Conservation (phyloP, 208 protist genomes). For the Phytomonas serpens region DNA sequence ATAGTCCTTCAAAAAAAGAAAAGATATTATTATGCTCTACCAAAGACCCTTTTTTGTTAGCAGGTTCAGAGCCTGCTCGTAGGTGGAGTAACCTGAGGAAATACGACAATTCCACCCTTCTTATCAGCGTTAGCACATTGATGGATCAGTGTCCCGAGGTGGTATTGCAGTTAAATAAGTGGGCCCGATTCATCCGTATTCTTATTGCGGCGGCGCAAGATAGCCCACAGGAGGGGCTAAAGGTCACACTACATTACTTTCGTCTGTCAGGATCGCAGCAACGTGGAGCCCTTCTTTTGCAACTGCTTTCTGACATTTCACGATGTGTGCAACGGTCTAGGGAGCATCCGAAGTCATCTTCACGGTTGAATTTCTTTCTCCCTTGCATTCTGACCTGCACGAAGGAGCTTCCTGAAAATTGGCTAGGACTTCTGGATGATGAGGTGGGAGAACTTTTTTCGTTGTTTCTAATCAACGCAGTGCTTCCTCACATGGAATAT, state of each 20-base stretch:
- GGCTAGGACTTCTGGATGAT: constrained; percentile 27
- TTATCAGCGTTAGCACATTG: not conserved
- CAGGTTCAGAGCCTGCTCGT: not conserved
- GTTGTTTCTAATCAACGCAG: constrained; percentile 20
- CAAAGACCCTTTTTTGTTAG: not conserved
- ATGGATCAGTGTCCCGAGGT: constrained; percentile 11
- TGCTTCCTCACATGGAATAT: constrained; percentile 20
- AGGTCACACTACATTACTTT: constrained; percentile 10
- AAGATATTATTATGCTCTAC: not conserved
- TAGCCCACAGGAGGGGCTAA: not conserved
- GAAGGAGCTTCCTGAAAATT: constrained; percentile 21
- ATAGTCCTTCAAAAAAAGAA: not conserved
- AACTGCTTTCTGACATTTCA: not conserved
- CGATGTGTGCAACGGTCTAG: not conserved
- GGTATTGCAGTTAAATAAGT: constrained; percentile 7
- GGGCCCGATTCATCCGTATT: not conserved
- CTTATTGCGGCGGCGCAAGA: not conserved
- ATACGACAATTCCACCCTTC: not conserved
- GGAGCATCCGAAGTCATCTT: not conserved
- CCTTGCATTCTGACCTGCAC: constrained; percentile 16
- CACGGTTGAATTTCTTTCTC: constrained; percentile 7
- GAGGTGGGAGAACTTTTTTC: constrained; percentile 30
- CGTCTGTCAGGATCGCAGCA: not conserved
- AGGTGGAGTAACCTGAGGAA: not conserved
- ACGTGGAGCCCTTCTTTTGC: not conserved